Conservation (phyloP, 305 asterid genomes). For the Fraxinus latifolia region DNA sequence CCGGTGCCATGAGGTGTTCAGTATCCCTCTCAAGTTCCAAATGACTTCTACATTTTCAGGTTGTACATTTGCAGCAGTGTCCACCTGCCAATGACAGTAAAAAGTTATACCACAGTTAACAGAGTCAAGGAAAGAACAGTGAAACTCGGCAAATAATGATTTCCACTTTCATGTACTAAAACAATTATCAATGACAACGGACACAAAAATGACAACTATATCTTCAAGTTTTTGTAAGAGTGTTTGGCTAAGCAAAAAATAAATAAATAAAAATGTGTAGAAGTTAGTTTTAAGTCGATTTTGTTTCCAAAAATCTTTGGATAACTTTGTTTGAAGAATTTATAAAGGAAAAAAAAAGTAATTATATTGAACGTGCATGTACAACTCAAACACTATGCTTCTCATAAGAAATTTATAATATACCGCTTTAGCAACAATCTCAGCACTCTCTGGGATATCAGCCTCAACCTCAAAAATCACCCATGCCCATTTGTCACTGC, state of each 20-base stretch:
- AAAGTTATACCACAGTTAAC: constrained; percentile 7
- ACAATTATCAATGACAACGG: neutral
- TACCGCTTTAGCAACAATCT: constrained; percentile 91
- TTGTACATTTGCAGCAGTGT: constrained; percentile 70
- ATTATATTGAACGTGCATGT: neutral
- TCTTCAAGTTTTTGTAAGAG: neutral
- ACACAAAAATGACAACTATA: neutral
- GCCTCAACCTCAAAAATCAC: constrained; percentile 82
- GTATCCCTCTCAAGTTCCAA: constrained; percentile 87
- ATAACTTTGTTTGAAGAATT: neutral
- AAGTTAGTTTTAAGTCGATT: neutral
- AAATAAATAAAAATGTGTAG: neutral
- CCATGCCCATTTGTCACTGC: constrained; percentile 97
- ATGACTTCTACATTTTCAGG: constrained; percentile 65
- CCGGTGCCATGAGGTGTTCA: constrained; percentile 88
- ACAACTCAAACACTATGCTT: neutral
- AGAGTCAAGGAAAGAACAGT: neutral
- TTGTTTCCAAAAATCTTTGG: neutral
- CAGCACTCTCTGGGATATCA: constrained; percentile 50
- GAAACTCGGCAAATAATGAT: neutral
- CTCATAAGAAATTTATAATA: constrained; percentile 22
- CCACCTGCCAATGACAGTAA: constrained; percentile 50
- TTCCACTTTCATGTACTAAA: neutral
- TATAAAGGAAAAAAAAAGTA: neutral
- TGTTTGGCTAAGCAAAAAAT: neutral